Base-by-base conservation (phyloP, 1,284 basidiomycete genomes). In the Meira miltonrushii region DNA sequence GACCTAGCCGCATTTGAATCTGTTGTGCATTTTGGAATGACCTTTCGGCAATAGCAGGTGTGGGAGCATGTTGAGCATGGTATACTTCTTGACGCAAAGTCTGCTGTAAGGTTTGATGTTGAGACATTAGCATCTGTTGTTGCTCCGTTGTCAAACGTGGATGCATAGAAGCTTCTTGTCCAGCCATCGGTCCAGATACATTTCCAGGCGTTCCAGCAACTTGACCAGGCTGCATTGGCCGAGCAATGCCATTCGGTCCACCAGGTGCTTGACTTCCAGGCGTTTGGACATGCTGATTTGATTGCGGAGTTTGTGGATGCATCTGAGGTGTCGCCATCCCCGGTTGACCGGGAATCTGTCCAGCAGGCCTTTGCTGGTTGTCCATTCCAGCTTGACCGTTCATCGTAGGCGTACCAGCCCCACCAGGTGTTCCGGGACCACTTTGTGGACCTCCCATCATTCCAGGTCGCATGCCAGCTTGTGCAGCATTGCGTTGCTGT, bases 31-130 rank as follows among this genome's bases (percentile, higher is more conserved):
- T 74, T 23, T 64, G 65, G 52, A 70, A 66, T n/a, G 68, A 68
- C 37, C 70, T 68, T 55, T 69, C 66, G 21, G 72, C 68, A 21
- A 66, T 62, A 23, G 68, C 64, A 40, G 65, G 69, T 28, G 65
- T 66, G 37, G 70, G 68, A 2, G 70, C 68, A 33, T 62, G 66
- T 54, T 74, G 72, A 3, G 72, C 72, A 55, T 74, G 71, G 60
- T 72, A 66, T 68, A 70, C 69, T 40, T 74, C 72, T 38, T 66
- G 66, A 39, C 68, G 66, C 49, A 71, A 65, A 7, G 68, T 68
- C 0, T 65, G 66, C 28, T 74, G 72, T 19, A 74, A 64, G 43
- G 55, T 60, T 39, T 70, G 68, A 63, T 66, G 71, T 55, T 74
- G 72, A 43, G 65, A 64, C 59, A 74, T 59, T 11, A 74, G 65